A percentile compares a stretch with the other conserved stretches of the same genome.
These are phyloP conservation scores for Cubamyces sp. DNA, from an alignment of 768 basidiomycete species.

Conservation along the genomic window DNA sequence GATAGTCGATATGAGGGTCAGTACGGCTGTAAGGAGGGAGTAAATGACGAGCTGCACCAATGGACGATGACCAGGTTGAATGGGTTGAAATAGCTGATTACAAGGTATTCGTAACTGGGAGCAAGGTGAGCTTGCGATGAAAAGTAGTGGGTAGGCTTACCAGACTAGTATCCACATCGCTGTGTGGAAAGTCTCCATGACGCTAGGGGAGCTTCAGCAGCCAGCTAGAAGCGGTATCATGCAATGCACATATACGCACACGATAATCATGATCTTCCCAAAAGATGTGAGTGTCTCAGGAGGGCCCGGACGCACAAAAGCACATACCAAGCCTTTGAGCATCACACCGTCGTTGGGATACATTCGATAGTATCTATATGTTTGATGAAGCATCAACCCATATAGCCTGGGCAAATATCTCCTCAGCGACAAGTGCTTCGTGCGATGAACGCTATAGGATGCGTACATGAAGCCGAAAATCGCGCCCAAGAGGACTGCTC, in stretches of 20 bases:
- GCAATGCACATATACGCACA: neutral
- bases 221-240: neutral
- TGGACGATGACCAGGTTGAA: neutral
- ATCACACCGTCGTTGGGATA: neutral
- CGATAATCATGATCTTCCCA: neutral
- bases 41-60: neutral
- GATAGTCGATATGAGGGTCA: too few relatives aligned
- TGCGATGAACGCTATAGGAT: too few relatives aligned
- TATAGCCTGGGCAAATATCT: neutral
- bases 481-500: too few relatives aligned
- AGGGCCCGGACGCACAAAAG: too few relatives aligned
- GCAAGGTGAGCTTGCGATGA: too few relatives aligned
- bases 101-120: neutral
- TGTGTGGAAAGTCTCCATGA: neutral
- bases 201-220: neutral
- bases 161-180: neutral
- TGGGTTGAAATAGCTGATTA: constrained; percentile 6
- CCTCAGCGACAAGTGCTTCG: too few relatives aligned
- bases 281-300: too few relatives aligned
- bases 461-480: too few relatives aligned
- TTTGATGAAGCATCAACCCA: constrained; percentile 3
- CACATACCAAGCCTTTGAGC: neutral
- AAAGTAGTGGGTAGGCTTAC: neutral
- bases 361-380: constrained; percentile 1
- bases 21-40: neutral